Evolutionary conservation across 1,284 basidiomycete species (phyloP).

Genomic region (Heterobasidion occidentale): DNA sequence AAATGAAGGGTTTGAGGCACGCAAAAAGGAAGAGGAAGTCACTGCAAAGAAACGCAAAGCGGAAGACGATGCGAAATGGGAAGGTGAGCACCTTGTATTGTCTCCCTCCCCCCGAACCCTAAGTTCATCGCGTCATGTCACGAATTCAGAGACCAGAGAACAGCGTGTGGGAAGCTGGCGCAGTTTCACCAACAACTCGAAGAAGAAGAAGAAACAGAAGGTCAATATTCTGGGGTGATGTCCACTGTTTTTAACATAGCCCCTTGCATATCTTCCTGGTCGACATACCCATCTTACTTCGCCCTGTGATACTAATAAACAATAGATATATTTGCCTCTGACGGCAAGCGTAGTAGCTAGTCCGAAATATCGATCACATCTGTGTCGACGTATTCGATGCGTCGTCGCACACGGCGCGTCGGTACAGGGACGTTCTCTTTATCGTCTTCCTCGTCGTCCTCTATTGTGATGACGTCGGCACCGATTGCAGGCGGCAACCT

Average conservation of each 20-base stretch:
- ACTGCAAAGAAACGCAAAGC: slow-evolving; percentile 67
- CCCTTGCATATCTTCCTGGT: background rate
- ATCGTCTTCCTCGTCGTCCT: slow-evolving; percentile 42
- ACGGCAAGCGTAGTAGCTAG: background rate
- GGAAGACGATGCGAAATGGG: slow-evolving; percentile 76
- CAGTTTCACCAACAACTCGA: slow-evolving; percentile 45
- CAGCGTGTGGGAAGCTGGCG: slow-evolving; percentile 80
- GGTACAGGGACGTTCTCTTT: slow-evolving; percentile 55
- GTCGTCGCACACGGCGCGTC: slow-evolving; percentile 20
- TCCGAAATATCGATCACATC: slow-evolving; percentile 39
- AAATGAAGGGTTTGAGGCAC: slow-evolving; percentile 77
- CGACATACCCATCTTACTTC: background rate
- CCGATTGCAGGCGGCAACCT: too few species aligned
- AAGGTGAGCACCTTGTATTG: slow-evolving; percentile 41
- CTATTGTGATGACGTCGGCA: slow-evolving; percentile 29
- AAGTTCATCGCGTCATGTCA: background rate
- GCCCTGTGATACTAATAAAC: background rate
- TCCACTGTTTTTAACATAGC: background rate
- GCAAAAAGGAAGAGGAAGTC: slow-evolving; percentile 80
- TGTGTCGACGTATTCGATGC: slow-evolving; percentile 5
- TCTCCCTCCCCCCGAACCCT: background rate
- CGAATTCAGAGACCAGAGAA: slow-evolving; percentile 54
- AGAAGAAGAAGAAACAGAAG: slow-evolving; percentile 74
- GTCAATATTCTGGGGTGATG: slow-evolving; percentile 54
- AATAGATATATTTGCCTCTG: background rate